Evolutionary conservation across 202 grass and related monocot species (phyloP).

Genomic region (Carex sylvatica): DNA sequence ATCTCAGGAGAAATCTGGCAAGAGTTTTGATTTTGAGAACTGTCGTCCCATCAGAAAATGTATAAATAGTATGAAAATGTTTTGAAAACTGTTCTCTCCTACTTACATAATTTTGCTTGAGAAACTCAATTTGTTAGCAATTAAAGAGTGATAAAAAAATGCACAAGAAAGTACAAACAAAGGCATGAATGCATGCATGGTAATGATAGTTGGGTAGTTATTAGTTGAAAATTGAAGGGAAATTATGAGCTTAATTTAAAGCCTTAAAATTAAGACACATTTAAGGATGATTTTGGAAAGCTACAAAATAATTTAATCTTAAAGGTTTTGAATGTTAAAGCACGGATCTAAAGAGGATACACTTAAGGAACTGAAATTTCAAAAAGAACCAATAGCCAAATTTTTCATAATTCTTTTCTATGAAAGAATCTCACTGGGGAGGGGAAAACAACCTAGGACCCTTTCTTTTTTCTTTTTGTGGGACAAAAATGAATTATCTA

Average conservation of each 20-base stretch:
- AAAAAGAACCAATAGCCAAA: neutral
- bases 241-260: neutral
- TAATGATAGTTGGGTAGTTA: constrained; percentile 1
- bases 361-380: neutral
- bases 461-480: neutral
- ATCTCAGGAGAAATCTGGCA: neutral
- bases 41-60: neutral
- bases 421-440: neutral
- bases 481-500: neutral
- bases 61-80: neutral
- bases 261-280: constrained; percentile 19
- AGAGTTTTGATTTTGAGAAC: neutral
- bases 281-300: neutral
- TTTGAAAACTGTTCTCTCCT: neutral
- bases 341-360: neutral
- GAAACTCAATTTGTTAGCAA: constrained; percentile 18
- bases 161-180: constrained; percentile 21
- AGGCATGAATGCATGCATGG: constrained; percentile 10
- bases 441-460: neutral
- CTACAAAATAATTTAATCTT: neutral
- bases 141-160: neutral
- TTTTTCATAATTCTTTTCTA: neutral
- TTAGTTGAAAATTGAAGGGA: constrained; percentile 1
- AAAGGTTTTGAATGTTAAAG: neutral
- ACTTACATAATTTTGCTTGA: neutral